Base-by-base conservation (phyloP, 352 stramenopile species). In the Phytopythium boreale region DNA sequence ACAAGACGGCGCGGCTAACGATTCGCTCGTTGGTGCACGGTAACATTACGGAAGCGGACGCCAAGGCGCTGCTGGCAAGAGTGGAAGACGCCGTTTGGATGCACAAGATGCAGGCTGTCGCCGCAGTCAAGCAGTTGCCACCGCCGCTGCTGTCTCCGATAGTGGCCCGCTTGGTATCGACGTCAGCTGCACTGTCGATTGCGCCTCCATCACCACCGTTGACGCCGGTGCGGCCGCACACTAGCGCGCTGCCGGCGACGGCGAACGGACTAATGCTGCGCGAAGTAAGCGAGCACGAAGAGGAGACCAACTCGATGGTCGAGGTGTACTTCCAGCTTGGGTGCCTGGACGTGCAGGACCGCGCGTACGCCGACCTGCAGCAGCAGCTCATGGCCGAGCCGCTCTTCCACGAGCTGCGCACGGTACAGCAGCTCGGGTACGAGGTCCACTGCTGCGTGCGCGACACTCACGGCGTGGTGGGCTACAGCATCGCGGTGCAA, bases 291-390 rank as follows among this genome's bases (percentile, higher is more conserved):
- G 80, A 91, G 47, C 77, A 90, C 36, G 65, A 82, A 0, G 69
- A 78, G 22, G 87, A 96, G 47, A 83, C 71, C 20, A 96, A 96
- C 63, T 91, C 80, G 55, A 74, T 88, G 14, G 82, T 95, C 12
- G 86, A 93, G 39, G 72, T 92, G 34, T 95, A 96, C 61, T 95
- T 90, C 71, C 89, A 96, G 66, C 75, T 96, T 14, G 86, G 86
- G 27, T 72, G 79, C 37, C 68, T 82, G 43, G 62, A 58, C 22
- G 72, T 77, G 26, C 61, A 74, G 57, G 71, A 87, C 55, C 72
- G 75, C 64, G 82, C 84, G 41, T 86, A 93, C 44, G 78, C 79
- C 15, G 66, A 90, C n/a, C 52, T 96, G 26, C 56, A 96, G 47
- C 78, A 92, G 29, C 69, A 89, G 56, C 59, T 96, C 34, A 88